phyloP scores from a whole-genome alignment of 345 rosid species.

The Gossypium bickii region DNA sequence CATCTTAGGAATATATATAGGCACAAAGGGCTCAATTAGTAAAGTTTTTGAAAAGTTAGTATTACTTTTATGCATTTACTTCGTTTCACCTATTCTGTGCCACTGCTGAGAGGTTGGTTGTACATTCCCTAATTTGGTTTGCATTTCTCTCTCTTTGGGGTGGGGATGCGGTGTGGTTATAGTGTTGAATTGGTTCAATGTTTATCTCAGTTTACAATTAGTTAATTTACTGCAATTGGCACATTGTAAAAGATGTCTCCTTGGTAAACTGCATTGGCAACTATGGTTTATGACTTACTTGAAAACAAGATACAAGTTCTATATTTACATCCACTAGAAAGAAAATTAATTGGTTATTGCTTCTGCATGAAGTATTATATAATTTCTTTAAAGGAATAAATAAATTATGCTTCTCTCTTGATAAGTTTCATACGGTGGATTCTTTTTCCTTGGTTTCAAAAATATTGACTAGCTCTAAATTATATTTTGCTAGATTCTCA shows the following conservation, averaged over 20 bases:
- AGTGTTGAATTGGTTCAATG: not conserved
- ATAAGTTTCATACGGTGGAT: not conserved
- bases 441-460: not conserved
- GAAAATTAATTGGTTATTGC: not conserved
- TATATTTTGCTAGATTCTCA: not conserved
- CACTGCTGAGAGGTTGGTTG: not conserved
- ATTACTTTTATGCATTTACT: not conserved
- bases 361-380: not conserved
- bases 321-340: not conserved
- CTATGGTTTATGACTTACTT: not conserved
- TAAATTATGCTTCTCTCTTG: not conserved
- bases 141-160: not conserved
- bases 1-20: not conserved
- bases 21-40: not conserved
- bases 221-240: not conserved
- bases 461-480: not conserved
- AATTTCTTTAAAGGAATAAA: not conserved
- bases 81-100: not conserved
- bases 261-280: conserved; percentile 1
- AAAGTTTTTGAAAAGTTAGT: not conserved
- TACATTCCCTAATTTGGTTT: not conserved
- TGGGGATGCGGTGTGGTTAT: not conserved
- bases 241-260: not conserved
- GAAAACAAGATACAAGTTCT: not conserved
- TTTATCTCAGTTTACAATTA: not conserved